A percentile compares a stretch with the other conserved stretches of the same genome.
phyloP scores from a whole-genome alignment of 495 filamentous ascomycete species.

The Durotheca rogersii region DNA sequence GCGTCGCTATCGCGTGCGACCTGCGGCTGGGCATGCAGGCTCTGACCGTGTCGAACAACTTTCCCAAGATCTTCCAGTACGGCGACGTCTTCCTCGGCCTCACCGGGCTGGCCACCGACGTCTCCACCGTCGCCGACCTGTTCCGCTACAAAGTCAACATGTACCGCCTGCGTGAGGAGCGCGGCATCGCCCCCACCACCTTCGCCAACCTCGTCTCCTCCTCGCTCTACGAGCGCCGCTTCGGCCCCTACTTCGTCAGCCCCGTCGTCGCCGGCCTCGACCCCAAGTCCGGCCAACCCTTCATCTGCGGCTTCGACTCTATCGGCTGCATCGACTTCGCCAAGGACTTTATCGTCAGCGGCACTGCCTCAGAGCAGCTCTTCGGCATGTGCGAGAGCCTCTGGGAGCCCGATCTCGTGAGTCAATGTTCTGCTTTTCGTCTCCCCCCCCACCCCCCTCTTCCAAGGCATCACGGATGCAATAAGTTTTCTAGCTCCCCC shows the following conservation, averaged over 20 bases:
- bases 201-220: conserved; percentile 93
- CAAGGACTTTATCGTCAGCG: conserved; percentile 97
- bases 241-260: conserved; percentile 93
- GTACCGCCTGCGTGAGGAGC: conserved; percentile 98
- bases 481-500: too few species aligned
- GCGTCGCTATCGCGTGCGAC: conserved; percentile 98
- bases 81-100: conserved; percentile 95
- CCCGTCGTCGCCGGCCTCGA: conserved; percentile 95
- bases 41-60: conserved; percentile 97
- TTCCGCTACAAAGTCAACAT: conserved; percentile 99
- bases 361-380: conserved; percentile 93
- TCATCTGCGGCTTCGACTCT: conserved; percentile 98
- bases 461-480: too few species aligned
- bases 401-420: conserved; percentile 94
- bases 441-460: too few species aligned
- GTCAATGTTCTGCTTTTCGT: too few species aligned
- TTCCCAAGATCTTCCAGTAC: conserved; percentile 99
- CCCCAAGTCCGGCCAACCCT: conserved; percentile 85
- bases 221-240: conserved; percentile 88
- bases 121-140: conserved; percentile 90
- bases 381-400: conserved; percentile 98
- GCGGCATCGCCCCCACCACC: conserved; percentile 87
- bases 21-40: conserved; percentile 96
- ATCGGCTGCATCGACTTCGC: conserved; percentile 99
- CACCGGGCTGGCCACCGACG: conserved; percentile 94